Percentiles rank a stretch among this genome's conserved stretches.
These are phyloP conservation scores for Penicillium herquei DNA, from an alignment of 495 filamentous ascomycete genomes.

Conservation along the genomic window DNA sequence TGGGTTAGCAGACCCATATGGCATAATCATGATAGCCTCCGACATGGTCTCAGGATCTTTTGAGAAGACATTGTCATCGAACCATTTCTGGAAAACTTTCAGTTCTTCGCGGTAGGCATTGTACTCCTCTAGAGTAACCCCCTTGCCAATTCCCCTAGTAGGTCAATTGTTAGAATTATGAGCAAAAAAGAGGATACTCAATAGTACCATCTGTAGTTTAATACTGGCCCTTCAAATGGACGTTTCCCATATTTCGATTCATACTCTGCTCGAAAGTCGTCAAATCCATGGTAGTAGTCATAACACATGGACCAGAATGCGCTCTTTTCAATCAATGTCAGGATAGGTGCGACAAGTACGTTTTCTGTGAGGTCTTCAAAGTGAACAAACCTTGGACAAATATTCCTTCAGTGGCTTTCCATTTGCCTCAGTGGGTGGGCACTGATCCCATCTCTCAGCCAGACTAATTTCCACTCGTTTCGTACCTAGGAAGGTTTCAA, in stretches of 20 bases:
- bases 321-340: not conserved
- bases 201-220: not conserved
- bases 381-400: not conserved
- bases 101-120: not conserved
- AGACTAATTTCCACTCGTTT: not conserved
- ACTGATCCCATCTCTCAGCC: not conserved
- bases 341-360: not conserved
- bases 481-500: not conserved
- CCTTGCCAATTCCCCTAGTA: not conserved
- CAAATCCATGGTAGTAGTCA: not conserved
- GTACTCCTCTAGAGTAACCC: not conserved
- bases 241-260: not conserved
- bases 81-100: not conserved
- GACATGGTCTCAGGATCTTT: not conserved
- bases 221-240: not conserved
- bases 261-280: not conserved
- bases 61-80: not conserved
- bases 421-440: not conserved
- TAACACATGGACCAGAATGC: not conserved
- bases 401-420: not conserved
- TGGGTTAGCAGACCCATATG: not conserved
- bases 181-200: too few relatives aligned
- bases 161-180: not conserved
- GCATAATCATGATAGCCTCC: not conserved
- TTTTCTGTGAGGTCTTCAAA: not conserved